Evolutionary conservation across 2,329 filamentous ascomycete genomes (phyloP).

Genomic region (Magnaporthiopsis incrustans): DNA sequence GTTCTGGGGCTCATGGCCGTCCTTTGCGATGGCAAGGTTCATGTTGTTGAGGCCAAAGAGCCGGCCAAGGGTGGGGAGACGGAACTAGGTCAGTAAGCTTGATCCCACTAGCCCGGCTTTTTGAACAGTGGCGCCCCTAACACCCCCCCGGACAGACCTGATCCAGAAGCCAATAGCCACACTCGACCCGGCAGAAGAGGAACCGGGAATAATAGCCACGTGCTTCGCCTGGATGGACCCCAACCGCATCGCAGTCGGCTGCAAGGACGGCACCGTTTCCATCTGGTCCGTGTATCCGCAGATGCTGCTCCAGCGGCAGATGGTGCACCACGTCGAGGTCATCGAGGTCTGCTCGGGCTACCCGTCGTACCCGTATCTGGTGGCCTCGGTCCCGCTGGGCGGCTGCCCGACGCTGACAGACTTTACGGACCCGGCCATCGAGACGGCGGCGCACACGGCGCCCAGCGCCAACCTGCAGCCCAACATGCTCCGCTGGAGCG

Average conservation of each 20-base stretch:
- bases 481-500: constrained; percentile 45
- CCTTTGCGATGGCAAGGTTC: constrained; percentile 43
- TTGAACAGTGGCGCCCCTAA: neutral
- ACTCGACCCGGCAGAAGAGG: constrained; percentile 37
- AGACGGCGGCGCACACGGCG: constrained; percentile 44
- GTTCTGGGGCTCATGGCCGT: constrained; percentile 36
- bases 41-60: constrained; percentile 35
- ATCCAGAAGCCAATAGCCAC: constrained; percentile 35
- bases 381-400: constrained; percentile 47
- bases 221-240: constrained; percentile 46
- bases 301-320: constrained; percentile 40
- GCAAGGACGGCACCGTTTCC: constrained; percentile 47
- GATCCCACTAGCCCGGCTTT: too few relatives aligned
- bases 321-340: constrained; percentile 44
- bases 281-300: constrained; percentile 48
- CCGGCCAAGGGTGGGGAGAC: neutral
- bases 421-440: constrained; percentile 41
- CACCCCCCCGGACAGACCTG: constrained; percentile 27
- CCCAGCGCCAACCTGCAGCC: constrained; percentile 44
- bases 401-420: constrained; percentile 46
- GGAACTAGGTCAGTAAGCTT: neutral
- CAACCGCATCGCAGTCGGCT: constrained; percentile 47
- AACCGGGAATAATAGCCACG: constrained; percentile 36
- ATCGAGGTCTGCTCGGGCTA: constrained; percentile 49
- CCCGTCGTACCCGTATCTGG: constrained; percentile 46